Evolutionary conservation across 495 filamentous ascomycete genomes (phyloP).

Genomic region (Podospora bellae-mahoneyi): DNA sequence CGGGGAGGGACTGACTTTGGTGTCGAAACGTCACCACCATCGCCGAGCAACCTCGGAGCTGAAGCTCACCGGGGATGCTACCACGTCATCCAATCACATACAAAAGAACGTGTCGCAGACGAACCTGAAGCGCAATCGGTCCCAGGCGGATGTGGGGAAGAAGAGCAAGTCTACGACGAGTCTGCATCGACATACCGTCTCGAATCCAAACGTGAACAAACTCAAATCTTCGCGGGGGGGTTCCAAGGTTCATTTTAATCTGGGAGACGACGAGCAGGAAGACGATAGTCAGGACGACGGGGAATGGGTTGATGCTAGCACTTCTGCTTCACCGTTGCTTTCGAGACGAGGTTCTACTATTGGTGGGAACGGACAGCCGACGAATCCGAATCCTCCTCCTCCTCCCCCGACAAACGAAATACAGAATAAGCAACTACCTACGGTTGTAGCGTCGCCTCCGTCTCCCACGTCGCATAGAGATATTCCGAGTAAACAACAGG

Average conservation of each 20-base stretch:
- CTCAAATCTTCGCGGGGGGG: constrained; percentile 29
- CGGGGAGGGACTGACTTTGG: constrained; percentile 27
- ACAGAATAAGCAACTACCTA: background rate
- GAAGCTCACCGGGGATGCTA: constrained; percentile 36
- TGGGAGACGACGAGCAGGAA: constrained; percentile 45
- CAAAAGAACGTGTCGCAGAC: constrained; percentile 45
- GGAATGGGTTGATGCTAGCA: constrained; percentile 57
- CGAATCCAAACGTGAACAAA: constrained; percentile 41
- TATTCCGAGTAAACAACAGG: background rate
- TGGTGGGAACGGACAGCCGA: constrained; percentile 36
- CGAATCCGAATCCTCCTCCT: constrained; percentile 2
- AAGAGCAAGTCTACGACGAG: constrained; percentile 44
- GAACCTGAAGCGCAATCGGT: constrained; percentile 48
- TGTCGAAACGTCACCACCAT: constrained; percentile 41
- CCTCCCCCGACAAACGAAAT: constrained; percentile 17
- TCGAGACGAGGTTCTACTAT: constrained; percentile 48
- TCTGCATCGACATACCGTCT: constrained; percentile 42
- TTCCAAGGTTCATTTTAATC: constrained; percentile 50
- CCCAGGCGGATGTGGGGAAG: constrained; percentile 48
- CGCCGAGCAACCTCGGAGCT: constrained; percentile 45
- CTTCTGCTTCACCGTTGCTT: constrained; percentile 52
- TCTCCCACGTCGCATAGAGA: constrained; percentile 9
- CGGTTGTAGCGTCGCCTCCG: background rate
- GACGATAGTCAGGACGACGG: constrained; percentile 45
- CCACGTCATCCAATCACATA: constrained; percentile 37